Evolutionary conservation across 1,284 basidiomycete genomes (phyloP).

Genomic region (Schizophyllum amplum): DNA sequence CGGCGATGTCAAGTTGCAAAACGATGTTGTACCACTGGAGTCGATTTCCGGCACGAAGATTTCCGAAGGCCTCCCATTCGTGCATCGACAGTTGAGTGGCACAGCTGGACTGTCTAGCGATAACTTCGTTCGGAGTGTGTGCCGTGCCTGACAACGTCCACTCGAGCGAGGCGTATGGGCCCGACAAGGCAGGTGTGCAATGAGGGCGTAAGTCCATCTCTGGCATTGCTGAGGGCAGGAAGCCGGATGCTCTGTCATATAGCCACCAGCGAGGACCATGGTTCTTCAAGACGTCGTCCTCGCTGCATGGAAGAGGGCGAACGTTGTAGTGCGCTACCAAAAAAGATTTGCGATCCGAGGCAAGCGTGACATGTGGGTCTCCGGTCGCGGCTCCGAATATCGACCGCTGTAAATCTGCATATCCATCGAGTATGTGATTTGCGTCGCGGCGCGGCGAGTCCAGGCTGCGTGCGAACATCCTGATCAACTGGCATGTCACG

Average conservation of each 20-base stretch:
- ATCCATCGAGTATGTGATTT: background rate
- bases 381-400: background rate
- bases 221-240: slow-evolving; percentile 11
- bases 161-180: slow-evolving; percentile 29
- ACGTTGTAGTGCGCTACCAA: slow-evolving; percentile 26
- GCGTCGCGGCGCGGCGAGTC: background rate
- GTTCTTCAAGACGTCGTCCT: slow-evolving; percentile 8
- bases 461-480: background rate
- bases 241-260: slow-evolving; percentile 14
- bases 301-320: slow-evolving; percentile 18
- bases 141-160: slow-evolving; percentile 26
- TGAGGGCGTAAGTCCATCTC: slow-evolving; percentile 11
- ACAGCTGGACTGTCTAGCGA: slow-evolving; percentile 33
- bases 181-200: slow-evolving; percentile 26
- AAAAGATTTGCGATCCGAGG: slow-evolving; percentile 34
- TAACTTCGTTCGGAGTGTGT: slow-evolving; percentile 33
- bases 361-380: slow-evolving; percentile 24
- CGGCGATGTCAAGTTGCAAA: slow-evolving; percentile 28
- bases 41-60: slow-evolving; percentile 31
- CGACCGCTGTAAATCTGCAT: background rate
- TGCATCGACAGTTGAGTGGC: slow-evolving; percentile 29
- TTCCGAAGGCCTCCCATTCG: slow-evolving; percentile 34
- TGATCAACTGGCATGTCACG: slow-evolving; percentile 27
- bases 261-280: slow-evolving; percentile 15
- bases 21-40: slow-evolving; percentile 45